Evolutionary conservation across 1,284 basidiomycete genomes (phyloP), one percentile per base, ranked within the genome.

Genomic region (Irpex rosettiformis): DNA sequence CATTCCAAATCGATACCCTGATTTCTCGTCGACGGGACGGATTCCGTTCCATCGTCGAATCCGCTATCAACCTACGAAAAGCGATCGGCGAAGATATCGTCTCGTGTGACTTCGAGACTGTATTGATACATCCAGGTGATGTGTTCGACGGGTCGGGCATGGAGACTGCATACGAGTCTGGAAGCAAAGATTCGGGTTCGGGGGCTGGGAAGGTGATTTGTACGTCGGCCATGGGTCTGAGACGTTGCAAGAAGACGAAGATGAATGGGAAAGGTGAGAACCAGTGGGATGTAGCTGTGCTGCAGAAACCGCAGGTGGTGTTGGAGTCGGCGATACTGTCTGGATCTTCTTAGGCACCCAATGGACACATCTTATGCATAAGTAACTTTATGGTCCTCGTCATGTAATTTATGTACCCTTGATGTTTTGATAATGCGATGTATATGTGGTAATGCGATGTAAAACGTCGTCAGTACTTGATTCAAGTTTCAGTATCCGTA

Each of bases 41-140:
- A 53, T 54, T 61, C 42, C 60, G 60, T 30, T 37, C 52, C 24
- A 58, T 61, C 29, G 57, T 61, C 27, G 57, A 58, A 37, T 51
- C 57, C 29, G 60, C 60, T 5, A 61, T 61, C 55, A 52, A 55
- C 28, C 49, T 61, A 3, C 60, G 60, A 10, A 49, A 54, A 13
- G 57, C 60, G n/a, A 61, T 61, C 55, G 57, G 57, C 51, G 60
- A 61, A 40, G 60, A 61, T 30, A 57, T 61, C 42, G 56, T 61
- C 55, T 61, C 60, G 37, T 61, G 60, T 54, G 60, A 61, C 55
- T 61, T 56, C 51, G 60, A 61, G 55, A 61, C 60, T 5, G 52
- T 61, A n/a, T 45, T 61, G 47, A 56, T 61, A 27, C 60, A 61
- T 42, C 60, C 60, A 16, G 57, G 60, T 30, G 60, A 61, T 52